Evolutionary conservation across 805 yeast genomes (phyloP).

Genomic region (Osmozyma mogii): DNA sequence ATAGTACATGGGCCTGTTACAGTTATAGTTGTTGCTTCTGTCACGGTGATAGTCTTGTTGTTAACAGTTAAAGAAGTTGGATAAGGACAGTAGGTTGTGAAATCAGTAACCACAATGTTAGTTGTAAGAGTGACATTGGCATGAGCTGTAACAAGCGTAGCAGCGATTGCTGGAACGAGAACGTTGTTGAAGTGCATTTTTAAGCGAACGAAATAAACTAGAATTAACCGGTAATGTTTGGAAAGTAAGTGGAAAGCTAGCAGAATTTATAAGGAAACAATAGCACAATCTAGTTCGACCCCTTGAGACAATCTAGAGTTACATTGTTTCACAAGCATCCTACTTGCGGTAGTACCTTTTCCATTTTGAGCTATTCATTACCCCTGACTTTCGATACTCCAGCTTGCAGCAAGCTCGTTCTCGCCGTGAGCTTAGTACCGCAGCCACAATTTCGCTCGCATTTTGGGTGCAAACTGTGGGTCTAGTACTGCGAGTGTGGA

Average conservation of each 20-base stretch:
- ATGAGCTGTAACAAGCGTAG: conserved; percentile 36
- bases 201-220: conserved; percentile 19
- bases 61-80: conserved; percentile 61
- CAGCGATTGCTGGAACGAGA: conserved; percentile 33
- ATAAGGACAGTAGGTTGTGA: conserved; percentile 78
- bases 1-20: conserved; percentile 83
- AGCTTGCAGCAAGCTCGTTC: too few relatives aligned
- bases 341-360: too few relatives aligned
- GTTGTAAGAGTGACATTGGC: conserved; percentile 43
- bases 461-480: too few relatives aligned
- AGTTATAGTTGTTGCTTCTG: conserved; percentile 74
- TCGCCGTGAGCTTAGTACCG: too few relatives aligned
- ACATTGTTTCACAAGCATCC: too few relatives aligned
- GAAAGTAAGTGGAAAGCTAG: not conserved
- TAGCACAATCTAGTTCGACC: not conserved
- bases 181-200: conserved; percentile 31
- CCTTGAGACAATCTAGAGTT: too few relatives aligned
- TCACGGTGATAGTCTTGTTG: conserved; percentile 65
- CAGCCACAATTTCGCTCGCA: too few relatives aligned
- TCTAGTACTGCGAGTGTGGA: too few relatives aligned
- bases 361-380: too few relatives aligned
- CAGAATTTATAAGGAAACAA: conserved; percentile 1
- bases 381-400: too few relatives aligned
- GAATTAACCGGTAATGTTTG: conserved; percentile 2
- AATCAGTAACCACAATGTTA: conserved; percentile 55